Percentiles rank a stretch among this genome's conserved stretches.
Evolutionary conservation across 805 yeast genomes (phyloP).

Genomic region (Ogataea naganishii): DNA sequence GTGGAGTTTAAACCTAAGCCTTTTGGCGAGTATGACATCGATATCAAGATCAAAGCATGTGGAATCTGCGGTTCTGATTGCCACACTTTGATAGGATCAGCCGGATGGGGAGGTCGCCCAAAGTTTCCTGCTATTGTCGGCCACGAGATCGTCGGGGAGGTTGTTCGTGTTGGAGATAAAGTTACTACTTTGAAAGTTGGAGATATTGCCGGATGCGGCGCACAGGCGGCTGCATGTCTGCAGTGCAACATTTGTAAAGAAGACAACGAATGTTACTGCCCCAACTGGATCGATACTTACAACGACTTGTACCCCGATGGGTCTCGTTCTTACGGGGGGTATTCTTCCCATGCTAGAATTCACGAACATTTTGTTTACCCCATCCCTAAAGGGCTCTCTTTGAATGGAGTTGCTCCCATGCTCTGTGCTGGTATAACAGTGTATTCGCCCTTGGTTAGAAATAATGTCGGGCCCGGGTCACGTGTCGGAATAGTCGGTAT

Average conservation of each 20-base stretch:
- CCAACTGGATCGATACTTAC: slow-evolving; percentile 26
- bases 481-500: slow-evolving; percentile 55
- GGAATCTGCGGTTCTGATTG: slow-evolving; percentile 57
- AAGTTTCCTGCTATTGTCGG: slow-evolving; percentile 35
- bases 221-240: slow-evolving; percentile 53
- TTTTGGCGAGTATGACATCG: slow-evolving; percentile 32
- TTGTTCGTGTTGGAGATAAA: slow-evolving; percentile 49
- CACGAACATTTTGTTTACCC: slow-evolving; percentile 56
- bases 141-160: slow-evolving; percentile 58
- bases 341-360: slow-evolving; percentile 57
- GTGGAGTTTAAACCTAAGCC: slow-evolving; percentile 27
- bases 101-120: slow-evolving; percentile 37
- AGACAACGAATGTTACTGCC: slow-evolving; percentile 39
- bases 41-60: slow-evolving; percentile 33
- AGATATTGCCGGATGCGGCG: slow-evolving; percentile 77
- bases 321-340: slow-evolving; percentile 49
- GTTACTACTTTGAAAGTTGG: slow-evolving; percentile 50
- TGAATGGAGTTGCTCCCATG: slow-evolving; percentile 58
- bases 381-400: slow-evolving; percentile 46
- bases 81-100: slow-evolving; percentile 35
- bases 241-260: slow-evolving; percentile 51
- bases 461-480: slow-evolving; percentile 25
- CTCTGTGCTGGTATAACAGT: slow-evolving; percentile 75
- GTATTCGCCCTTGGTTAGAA: slow-evolving; percentile 55
- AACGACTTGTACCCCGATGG: slow-evolving; percentile 21